Percentiles rank a stretch among this genome's conserved stretches.
phyloP scores from a whole-genome alignment of 306 rosid genomes.

The Lithocarpus polystachyus region DNA sequence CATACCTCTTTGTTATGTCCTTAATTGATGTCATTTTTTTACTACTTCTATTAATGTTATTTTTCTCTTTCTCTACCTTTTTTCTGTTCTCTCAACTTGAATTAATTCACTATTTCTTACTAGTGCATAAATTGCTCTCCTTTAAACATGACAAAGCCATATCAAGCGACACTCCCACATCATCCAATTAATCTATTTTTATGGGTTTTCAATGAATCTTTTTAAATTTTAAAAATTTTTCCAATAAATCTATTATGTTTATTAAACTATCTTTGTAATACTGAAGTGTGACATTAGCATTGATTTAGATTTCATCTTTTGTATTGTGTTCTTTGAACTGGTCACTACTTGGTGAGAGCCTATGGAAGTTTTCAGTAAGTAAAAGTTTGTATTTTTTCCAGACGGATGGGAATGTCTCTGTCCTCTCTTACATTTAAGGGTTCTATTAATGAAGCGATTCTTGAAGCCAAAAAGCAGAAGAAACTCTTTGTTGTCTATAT shows the following conservation, averaged over 20 bases:
- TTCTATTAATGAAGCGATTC: conserved; percentile 47
- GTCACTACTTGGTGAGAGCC: not conserved
- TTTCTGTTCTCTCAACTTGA: too few species aligned
- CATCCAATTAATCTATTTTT: too few species aligned
- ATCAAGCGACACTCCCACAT: too few species aligned
- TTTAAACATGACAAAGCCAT: too few species aligned
- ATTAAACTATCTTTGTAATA: not conserved
- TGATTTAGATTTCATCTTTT: not conserved
- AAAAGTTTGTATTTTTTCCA: not conserved
- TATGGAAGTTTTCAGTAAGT: not conserved
- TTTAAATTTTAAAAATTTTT: not conserved
- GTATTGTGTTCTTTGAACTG: not conserved
- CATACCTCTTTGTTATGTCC: too few species aligned
- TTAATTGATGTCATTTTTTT: too few species aligned
- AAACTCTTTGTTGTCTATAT: conserved; percentile 56
- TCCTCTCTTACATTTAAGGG: conserved; percentile 46
- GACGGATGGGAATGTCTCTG: conserved; percentile 46
- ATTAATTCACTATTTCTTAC: too few species aligned
- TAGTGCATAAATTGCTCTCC: too few species aligned
- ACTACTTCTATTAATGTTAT: too few species aligned
- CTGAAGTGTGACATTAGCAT: not conserved
- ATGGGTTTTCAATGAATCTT: not conserved
- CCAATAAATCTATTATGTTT: not conserved
- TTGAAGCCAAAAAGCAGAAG: conserved; percentile 55
- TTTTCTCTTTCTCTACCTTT: too few species aligned